Evolutionary conservation across 805 yeast species (phyloP).

Genomic region (Zygotorulaspora florentina): DNA sequence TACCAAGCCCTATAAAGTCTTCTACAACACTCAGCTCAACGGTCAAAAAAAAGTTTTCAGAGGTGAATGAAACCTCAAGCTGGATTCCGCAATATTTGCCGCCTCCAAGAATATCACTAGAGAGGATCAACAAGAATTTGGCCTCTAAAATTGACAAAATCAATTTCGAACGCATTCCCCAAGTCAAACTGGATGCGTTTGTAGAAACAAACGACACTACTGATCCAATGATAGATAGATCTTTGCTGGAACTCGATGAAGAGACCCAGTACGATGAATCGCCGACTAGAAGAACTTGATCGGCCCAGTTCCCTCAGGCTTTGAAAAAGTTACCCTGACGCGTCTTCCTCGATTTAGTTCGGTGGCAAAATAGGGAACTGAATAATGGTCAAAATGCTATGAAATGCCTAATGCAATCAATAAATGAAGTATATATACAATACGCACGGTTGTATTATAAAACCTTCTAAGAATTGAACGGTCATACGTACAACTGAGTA

Average conservation of each 20-base stretch:
- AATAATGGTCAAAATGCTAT: too few species aligned
- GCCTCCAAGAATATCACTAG: conserved; percentile 22
- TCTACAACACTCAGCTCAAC: conserved; percentile 21
- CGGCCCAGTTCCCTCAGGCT: background rate
- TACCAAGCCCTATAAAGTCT: conserved; percentile 38
- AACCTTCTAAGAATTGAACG: background rate
- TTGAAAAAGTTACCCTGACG: conserved; percentile 7
- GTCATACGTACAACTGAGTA: background rate
- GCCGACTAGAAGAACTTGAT: conserved; percentile 14
- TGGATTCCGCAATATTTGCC: conserved; percentile 7
- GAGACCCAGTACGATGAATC: conserved; percentile 15
- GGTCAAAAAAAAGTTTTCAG: conserved; percentile 12
- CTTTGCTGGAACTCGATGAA: conserved; percentile 12
- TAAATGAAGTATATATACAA: conserved; percentile 4
- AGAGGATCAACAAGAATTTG: conserved; percentile 19
- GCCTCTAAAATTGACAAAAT: conserved; percentile 18
- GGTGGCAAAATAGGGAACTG: conserved; percentile 15
- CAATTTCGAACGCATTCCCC: conserved; percentile 22
- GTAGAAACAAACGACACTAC: conserved; percentile 10
- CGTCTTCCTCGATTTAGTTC: background rate
- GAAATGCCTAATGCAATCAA: background rate
- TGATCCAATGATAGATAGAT: conserved; percentile 12
- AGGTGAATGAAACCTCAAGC: conserved; percentile 4
- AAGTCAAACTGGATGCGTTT: conserved; percentile 17
- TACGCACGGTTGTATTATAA: too few species aligned